Percentiles rank a stretch among this genome's conserved stretches.
phyloP scores from a whole-genome alignment of 495 filamentous ascomycete species.

The Apiosordaria backusii region DNA sequence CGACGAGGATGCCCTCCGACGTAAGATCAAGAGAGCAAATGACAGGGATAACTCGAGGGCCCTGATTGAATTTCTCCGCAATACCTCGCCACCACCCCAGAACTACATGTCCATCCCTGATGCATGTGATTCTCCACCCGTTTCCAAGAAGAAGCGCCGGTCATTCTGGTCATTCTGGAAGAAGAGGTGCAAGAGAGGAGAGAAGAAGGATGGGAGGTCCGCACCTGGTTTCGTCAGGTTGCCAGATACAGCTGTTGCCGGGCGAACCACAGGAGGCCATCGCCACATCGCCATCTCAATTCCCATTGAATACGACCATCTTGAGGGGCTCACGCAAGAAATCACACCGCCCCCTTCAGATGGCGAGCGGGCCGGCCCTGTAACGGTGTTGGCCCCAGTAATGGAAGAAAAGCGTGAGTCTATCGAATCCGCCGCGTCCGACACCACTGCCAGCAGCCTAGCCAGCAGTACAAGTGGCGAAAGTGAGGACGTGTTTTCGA shows the following conservation, averaged over 20 bases:
- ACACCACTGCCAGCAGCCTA: background rate
- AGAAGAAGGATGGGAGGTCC: background rate
- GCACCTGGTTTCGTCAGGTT: conserved; percentile 25
- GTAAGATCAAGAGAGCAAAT: conserved; percentile 23
- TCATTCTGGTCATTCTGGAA: conserved; percentile 16
- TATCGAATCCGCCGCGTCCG: background rate
- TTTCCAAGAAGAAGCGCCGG: conserved; percentile 5
- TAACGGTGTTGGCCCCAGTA: background rate
- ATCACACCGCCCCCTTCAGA: background rate
- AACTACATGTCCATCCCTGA: conserved; percentile 42
- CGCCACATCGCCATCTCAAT: conserved; percentile 53
- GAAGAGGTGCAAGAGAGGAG: conserved; percentile 7
- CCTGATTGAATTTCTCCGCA: conserved; percentile 42
- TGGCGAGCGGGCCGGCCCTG: background rate
- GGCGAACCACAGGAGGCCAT: conserved; percentile 39
- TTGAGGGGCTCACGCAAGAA: conserved; percentile 1
- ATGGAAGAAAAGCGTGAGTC: background rate
- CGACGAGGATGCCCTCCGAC: conserved; percentile 18
- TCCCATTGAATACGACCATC: conserved; percentile 34
- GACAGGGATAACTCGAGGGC: conserved; percentile 24
- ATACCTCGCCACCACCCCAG: conserved; percentile 35
- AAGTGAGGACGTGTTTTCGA: background rate
- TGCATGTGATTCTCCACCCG: background rate
- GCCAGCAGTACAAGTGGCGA: background rate
- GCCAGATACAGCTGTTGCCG: conserved; percentile 46